Conservation (phyloP, 2,329 filamentous ascomycete genomes). For the Domatiomyces globalis region DNA sequence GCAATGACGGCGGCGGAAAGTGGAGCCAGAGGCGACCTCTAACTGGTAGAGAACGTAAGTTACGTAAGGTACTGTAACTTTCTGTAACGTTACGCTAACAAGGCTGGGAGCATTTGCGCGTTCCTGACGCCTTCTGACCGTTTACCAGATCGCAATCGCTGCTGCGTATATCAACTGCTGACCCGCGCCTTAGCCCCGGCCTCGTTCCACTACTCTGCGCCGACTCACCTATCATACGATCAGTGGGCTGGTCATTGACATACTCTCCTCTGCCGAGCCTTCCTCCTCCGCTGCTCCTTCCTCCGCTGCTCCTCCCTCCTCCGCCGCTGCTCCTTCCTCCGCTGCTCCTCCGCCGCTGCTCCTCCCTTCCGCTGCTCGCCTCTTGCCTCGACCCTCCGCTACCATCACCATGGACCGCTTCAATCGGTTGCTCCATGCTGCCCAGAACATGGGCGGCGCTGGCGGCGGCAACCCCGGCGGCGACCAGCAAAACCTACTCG, state of each 20-base stretch:
- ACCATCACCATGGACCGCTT: constrained; percentile 65
- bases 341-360: background rate
- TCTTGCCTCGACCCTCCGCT: background rate
- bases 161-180: background rate
- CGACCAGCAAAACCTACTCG: constrained; percentile 81
- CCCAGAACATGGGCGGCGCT: constrained; percentile 41
- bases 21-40: background rate
- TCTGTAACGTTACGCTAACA: background rate
- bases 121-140: background rate
- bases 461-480: constrained; percentile 40
- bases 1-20: background rate
- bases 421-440: constrained; percentile 69
- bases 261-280: too few species aligned
- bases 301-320: too few species aligned
- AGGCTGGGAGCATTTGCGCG: background rate
- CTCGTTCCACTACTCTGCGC: too few species aligned
- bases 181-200: too few species aligned
- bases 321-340: background rate
- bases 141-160: background rate
- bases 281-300: too few species aligned
- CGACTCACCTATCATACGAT: too few species aligned
- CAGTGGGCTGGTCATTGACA: too few species aligned
- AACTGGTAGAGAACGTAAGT: background rate
- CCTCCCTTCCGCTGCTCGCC: background rate
- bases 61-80: background rate